phyloP scores from a whole-genome alignment of 108 stramenopile species.

The Discostella pseudostelligera region DNA sequence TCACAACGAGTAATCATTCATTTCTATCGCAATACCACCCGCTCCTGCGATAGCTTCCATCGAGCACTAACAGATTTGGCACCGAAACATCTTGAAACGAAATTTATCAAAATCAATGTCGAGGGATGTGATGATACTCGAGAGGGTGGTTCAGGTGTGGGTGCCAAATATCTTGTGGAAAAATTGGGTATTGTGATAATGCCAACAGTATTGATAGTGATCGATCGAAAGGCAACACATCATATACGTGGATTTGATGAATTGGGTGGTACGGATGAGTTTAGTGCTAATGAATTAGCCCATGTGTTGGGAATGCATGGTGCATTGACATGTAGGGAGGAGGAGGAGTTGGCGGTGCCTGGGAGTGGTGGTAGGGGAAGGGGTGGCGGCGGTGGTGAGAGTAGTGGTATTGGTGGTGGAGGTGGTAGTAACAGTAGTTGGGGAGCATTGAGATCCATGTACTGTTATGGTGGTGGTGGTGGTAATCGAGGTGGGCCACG shows the following conservation, averaged over 20 bases:
- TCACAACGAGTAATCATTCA: conserved; percentile 89
- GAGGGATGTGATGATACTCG: conserved; percentile 83
- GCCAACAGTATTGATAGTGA: conserved; percentile 94
- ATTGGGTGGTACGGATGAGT: conserved; percentile 93
- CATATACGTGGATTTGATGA: conserved; percentile 96
- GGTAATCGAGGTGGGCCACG: conserved; percentile 11
- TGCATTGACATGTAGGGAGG: conserved; percentile 49
- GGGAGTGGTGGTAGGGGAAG: conserved; percentile 7
- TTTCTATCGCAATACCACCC: conserved; percentile 92
- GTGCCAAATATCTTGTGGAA: conserved; percentile 90
- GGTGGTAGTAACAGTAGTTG: background rate
- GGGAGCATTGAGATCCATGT: background rate
- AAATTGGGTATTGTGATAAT: conserved; percentile 91
- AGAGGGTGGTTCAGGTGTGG: conserved; percentile 48
- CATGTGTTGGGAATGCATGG: conserved; percentile 73
- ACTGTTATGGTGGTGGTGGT: conserved; percentile 8
- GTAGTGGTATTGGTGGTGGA: conserved; percentile 20
- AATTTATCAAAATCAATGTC: conserved; percentile 95
- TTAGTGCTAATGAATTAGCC: conserved; percentile 79
- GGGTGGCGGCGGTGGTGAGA: background rate
- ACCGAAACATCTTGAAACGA: conserved; percentile 88
- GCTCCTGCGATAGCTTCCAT: conserved; percentile 93
- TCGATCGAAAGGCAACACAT: conserved; percentile 92
- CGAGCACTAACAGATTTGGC: conserved; percentile 85
- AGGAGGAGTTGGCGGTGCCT: background rate